Evolutionary conservation across 352 stramenopile genomes (phyloP).

Genomic region (Globisporangium abappressorium): DNA sequence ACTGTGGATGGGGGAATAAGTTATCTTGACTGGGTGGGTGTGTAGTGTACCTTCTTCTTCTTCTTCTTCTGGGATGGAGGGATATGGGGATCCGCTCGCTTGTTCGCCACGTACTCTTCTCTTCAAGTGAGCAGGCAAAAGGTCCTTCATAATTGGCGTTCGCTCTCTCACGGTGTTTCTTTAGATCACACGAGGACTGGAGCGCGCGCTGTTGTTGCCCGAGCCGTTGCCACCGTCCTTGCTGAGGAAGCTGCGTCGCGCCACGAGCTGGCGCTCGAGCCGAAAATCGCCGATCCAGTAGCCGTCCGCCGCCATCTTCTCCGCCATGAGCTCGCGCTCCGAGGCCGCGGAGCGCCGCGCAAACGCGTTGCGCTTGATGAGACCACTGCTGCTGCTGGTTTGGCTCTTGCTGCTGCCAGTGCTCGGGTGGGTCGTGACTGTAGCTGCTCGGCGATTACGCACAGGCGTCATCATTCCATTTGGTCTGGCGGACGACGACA

Average conservation of each 20-base stretch:
- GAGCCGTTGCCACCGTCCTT: constrained; percentile 1
- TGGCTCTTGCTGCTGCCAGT: background rate
- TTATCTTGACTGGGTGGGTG: no score
- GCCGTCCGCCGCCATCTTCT: constrained; percentile 58
- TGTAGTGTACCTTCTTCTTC: no score
- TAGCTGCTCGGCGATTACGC: constrained; percentile 9
- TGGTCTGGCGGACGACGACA: background rate
- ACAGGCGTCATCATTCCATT: constrained; percentile 1
- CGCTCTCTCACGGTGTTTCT: background rate
- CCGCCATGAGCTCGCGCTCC: constrained; percentile 48
- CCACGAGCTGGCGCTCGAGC: constrained; percentile 38
- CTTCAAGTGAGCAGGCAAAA: no score
- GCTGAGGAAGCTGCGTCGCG: constrained; percentile 21
- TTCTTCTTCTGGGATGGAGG: no score
- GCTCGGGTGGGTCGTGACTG: constrained; percentile 17
- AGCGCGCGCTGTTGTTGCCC: constrained; percentile 15
- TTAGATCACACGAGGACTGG: constrained; percentile 7
- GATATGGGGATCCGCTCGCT: no score
- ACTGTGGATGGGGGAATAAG: background rate
- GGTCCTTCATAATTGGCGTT: no score
- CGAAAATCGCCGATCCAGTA: constrained; percentile 81
- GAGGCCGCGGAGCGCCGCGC: constrained; percentile 25
- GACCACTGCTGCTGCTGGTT: background rate
- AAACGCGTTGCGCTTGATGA: constrained; percentile 26
- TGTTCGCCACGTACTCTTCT: no score